phyloP scores from a whole-genome alignment of 768 basidiomycete genomes.

The Macrocybe gigantea region DNA sequence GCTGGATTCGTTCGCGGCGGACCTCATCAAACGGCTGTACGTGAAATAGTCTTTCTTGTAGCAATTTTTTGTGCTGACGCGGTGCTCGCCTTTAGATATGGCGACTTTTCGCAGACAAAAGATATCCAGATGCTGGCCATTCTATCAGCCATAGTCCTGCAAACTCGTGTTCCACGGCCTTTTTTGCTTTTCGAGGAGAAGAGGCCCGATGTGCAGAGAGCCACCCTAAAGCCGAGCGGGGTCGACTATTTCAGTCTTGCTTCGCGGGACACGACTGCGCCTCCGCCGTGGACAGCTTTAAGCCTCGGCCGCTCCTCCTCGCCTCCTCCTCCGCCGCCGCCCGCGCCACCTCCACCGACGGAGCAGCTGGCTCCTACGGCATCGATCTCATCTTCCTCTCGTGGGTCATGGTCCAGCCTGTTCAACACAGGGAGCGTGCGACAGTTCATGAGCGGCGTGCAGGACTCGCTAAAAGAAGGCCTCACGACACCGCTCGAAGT shows the following conservation, averaged over 20 bases:
- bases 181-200: conserved; percentile 9
- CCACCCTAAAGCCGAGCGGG: conserved; percentile 15
- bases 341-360: conserved; percentile 6
- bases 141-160: conserved; percentile 62
- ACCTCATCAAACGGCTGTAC: conserved; percentile 43
- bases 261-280: conserved; percentile 19
- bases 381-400: conserved; percentile 55
- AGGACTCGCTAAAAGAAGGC: conserved; percentile 43
- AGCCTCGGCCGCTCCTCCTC: conserved; percentile 50
- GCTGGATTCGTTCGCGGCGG: conserved; percentile 27
- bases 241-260: conserved; percentile 59
- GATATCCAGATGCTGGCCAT: conserved; percentile 84
- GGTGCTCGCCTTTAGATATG: conserved; percentile 24
- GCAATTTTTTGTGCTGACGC: conserved; percentile 1
- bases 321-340: conserved; percentile 37
- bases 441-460: conserved; percentile 62
- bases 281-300: conserved; percentile 27
- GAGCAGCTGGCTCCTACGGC: conserved; percentile 30
- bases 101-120: conserved; percentile 38
- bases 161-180: conserved; percentile 27
- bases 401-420: conserved; percentile 77
- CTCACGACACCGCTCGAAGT: conserved; percentile 35
- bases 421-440: conserved; percentile 64
- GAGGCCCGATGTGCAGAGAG: not conserved
- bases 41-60: conserved; percentile 15